Evolutionary conservation across 768 basidiomycete species (phyloP).

Genomic region (Termitomyces sp.): DNA sequence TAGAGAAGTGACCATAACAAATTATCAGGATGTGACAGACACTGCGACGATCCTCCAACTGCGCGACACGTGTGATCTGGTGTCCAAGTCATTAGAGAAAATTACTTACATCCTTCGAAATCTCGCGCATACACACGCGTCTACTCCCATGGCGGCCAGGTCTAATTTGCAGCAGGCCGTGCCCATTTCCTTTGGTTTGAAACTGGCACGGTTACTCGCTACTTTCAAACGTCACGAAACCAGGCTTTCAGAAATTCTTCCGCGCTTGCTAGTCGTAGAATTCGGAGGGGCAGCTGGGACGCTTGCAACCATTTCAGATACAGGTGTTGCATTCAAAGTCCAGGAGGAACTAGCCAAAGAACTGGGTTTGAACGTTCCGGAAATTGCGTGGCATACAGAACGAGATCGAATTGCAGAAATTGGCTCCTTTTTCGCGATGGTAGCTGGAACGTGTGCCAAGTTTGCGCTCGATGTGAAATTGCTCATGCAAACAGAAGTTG

Average conservation of each 20-base stretch:
- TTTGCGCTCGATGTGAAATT: constrained; percentile 39
- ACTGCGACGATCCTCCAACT: constrained; percentile 39
- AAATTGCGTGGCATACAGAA: constrained; percentile 37
- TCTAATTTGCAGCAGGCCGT: constrained; percentile 46
- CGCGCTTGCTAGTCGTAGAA: constrained; percentile 33
- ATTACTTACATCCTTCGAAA: constrained; percentile 23
- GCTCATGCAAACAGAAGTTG: constrained; percentile 43
- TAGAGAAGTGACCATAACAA: neutral
- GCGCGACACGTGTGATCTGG: constrained; percentile 29
- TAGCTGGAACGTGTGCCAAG: constrained; percentile 40
- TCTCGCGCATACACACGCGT: constrained; percentile 24
- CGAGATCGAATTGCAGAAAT: constrained; percentile 37
- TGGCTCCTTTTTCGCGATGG: constrained; percentile 36
- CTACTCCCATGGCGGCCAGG: constrained; percentile 39
- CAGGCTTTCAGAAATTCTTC: constrained; percentile 29
- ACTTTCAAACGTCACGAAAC: constrained; percentile 35
- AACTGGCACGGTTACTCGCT: constrained; percentile 36
- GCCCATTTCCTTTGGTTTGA: constrained; percentile 41
- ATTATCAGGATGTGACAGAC: constrained; percentile 40
- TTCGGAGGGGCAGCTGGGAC: constrained; percentile 43
- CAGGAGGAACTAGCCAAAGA: constrained; percentile 24
- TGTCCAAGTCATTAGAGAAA: constrained; percentile 20
- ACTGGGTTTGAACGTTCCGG: constrained; percentile 20
- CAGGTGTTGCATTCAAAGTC: constrained; percentile 28
- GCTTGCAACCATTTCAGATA: constrained; percentile 34